phyloP scores from a whole-genome alignment of 768 basidiomycete genomes.

The Tephrocybe sp. region DNA sequence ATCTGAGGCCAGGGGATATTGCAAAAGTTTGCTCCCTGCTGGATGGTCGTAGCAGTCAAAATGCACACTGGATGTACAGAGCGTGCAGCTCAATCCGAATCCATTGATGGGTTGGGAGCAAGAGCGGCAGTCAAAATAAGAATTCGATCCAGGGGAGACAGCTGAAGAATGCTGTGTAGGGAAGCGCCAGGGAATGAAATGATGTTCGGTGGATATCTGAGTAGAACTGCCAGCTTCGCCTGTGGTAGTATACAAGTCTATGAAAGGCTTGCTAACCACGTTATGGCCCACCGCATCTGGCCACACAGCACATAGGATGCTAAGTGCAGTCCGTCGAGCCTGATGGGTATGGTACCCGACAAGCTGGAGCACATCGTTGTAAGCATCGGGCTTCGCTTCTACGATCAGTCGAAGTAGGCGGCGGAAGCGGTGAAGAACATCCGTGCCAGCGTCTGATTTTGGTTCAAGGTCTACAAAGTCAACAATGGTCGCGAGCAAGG shows the following conservation, averaged over 20 bases:
- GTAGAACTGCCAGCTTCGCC: slow-evolving; percentile 12
- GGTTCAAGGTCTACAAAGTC: slow-evolving; percentile 49
- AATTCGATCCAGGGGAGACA: slow-evolving; percentile 27
- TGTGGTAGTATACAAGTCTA: slow-evolving; percentile 35
- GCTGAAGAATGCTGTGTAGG: slow-evolving; percentile 20
- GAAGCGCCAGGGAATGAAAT: slow-evolving; percentile 72
- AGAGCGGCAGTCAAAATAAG: slow-evolving; percentile 50
- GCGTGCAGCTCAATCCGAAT: slow-evolving; percentile 72
- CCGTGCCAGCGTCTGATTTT: slow-evolving; percentile 25
- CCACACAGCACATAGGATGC: slow-evolving; percentile 62
- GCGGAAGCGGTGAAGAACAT: slow-evolving; percentile 49
- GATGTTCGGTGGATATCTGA: slow-evolving; percentile 44
- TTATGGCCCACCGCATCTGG: slow-evolving; percentile 70
- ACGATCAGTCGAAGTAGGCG: slow-evolving; percentile 55
- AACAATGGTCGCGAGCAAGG: slow-evolving; percentile 61
- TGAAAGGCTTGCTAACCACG: slow-evolving; percentile 53
- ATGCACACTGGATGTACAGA: slow-evolving; percentile 71
- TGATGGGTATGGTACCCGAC: slow-evolving; percentile 62
- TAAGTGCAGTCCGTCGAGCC: slow-evolving; percentile 55
- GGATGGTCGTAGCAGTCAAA: slow-evolving; percentile 78
- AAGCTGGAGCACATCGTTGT: slow-evolving; percentile 70
- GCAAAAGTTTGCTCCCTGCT: slow-evolving; percentile 56
- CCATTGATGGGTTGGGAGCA: slow-evolving; percentile 57
- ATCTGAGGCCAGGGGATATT: slow-evolving; percentile 50
- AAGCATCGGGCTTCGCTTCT: slow-evolving; percentile 62